Evolutionary conservation across 352 stramenopile genomes (phyloP), one percentile per base, ranked within the genome.

Genomic region (Phytopythium oedochilum): DNA sequence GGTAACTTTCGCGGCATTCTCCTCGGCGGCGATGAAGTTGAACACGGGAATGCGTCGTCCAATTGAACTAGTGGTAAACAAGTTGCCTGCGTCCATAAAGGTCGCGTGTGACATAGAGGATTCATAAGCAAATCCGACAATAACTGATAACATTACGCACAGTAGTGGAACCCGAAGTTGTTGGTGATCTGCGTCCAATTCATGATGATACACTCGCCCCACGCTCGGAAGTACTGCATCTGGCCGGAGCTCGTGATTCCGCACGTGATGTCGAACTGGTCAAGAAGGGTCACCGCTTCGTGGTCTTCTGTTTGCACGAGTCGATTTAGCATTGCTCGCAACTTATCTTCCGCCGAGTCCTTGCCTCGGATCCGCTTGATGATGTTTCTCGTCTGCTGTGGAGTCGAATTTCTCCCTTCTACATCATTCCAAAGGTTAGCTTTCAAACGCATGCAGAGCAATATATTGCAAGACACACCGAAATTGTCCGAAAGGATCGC

Each of bases 121-220:
- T n/a, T n/a, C n/a, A n/a, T n/a, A n/a, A n/a, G n/a, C n/a, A n/a
- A n/a, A n/a, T n/a, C n/a, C n/a, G n/a, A n/a, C n/a, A n/a, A n/a
- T n/a, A n/a, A n/a, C n/a, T n/a, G n/a, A n/a, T n/a, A n/a, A n/a
- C n/a, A 63, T 5, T 17, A 55, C 61, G n/a, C 31, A 63, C 55
- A 55, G 17, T 63, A 51, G 15, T 56, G 51, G 36, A 60, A 68
- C 0, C 56, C 56, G 1, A 64, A 25, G 15, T 69, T 70, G 28
- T 70, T 73, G 0, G 57, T 64, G 2, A 2, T 51, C 5, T 64
- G 57, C 7, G 60, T 73, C 39, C 57, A 70, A 43, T 73, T 61
- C 57, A 70, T 66, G 1, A 42, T 29, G 4, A 71, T 14, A 9
- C 32, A 62, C 12, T 68, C 46, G 4, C 60, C 60, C 59, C 53